Base-by-base conservation (phyloP, 371 early-diverging fungal species). In the Mortierella sp. region DNA sequence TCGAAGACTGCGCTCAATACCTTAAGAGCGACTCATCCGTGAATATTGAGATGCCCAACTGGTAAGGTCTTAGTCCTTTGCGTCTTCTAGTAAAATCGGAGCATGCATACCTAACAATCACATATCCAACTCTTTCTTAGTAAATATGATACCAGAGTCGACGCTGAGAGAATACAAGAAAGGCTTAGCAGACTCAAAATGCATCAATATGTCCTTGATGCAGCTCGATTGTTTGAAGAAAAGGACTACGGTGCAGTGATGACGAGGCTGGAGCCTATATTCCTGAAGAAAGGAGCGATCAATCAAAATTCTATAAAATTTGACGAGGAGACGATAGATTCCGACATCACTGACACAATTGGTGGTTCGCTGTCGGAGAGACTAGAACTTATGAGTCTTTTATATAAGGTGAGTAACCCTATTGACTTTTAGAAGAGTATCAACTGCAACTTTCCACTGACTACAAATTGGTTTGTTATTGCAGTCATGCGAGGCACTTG, bases 161-260 rank as follows among this genome's bases (percentile, higher is more conserved):
- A 76, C 49, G 17, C 55, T 0, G 64, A 55, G 1, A 64, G 59
- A 1, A 66, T 86, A 31, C 65, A 83, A 5, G 81, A 83, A 26
- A 84, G 87, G 37, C 69, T 88, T 0, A 45, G 68, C 3, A 71
- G 73, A 13, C 70, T 82, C 12, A 73, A 83, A 31, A 76, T 71
- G 5, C 85, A 83, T 17, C 84, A 76, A 13, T 83, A 83, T 61
- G 83, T 85, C 23, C 59, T 85, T 42, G 82, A 84, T 10, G 88
- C 88, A 2, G 83, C 83, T 29, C 64, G 79, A 32, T 73, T 85
- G 47, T 84, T 85, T 61, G 77, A 61, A 2, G 72, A 80, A 13
- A 75, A 83, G 23, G 86, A 89, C 29, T 88, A 83, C 62, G 40
- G 34, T 29, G 84, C 83, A 0, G 89, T 90, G 4, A 74, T 89